These are phyloP conservation scores for Phytophthora sp. DNA, from an alignment of 352 stramenopile genomes.

Conservation along the genomic window DNA sequence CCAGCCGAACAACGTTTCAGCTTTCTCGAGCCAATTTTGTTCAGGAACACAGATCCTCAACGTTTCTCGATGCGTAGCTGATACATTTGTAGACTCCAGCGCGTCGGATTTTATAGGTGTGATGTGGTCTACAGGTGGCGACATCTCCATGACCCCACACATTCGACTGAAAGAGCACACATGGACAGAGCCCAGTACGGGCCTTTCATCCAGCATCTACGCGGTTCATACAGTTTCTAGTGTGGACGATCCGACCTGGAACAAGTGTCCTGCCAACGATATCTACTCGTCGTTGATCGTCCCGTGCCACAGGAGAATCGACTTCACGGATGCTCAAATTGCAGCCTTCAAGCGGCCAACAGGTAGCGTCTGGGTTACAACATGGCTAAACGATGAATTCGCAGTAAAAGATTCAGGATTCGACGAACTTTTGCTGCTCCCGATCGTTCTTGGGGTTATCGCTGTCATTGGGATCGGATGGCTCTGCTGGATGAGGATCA, in stretches of 20 bases:
- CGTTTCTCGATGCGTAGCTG: conserved; percentile 37
- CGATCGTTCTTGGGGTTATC: conserved; percentile 16
- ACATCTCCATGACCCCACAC: conserved; percentile 21
- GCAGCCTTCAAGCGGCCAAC: conserved; percentile 14
- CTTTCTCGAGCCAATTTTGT: conserved; percentile 36
- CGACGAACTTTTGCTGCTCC: conserved; percentile 26
- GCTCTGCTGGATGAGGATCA: conserved; percentile 23
- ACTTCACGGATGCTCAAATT: conserved; percentile 25
- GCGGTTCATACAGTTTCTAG: conserved; percentile 31
- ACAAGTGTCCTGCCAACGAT: conserved; percentile 19
- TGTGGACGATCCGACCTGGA: conserved; percentile 26
- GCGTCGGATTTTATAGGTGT: conserved; percentile 20
- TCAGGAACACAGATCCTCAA: conserved; percentile 44
- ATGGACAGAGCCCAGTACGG: conserved; percentile 29
- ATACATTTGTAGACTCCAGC: conserved; percentile 22
- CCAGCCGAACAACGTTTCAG: conserved; percentile 25
- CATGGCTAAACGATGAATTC: conserved; percentile 33
- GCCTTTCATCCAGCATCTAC: conserved; percentile 26
- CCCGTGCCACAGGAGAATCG: conserved; percentile 24
- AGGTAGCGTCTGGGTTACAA: conserved; percentile 27
- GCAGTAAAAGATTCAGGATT: conserved; percentile 11
- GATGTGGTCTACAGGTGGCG: conserved; percentile 39
- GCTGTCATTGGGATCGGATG: neutral
- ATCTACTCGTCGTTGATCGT: conserved; percentile 30
- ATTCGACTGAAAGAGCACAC: conserved; percentile 36